phyloP scores from a whole-genome alignment of 202 grass and related monocot species.

The Sporobolus alterniflorus region DNA sequence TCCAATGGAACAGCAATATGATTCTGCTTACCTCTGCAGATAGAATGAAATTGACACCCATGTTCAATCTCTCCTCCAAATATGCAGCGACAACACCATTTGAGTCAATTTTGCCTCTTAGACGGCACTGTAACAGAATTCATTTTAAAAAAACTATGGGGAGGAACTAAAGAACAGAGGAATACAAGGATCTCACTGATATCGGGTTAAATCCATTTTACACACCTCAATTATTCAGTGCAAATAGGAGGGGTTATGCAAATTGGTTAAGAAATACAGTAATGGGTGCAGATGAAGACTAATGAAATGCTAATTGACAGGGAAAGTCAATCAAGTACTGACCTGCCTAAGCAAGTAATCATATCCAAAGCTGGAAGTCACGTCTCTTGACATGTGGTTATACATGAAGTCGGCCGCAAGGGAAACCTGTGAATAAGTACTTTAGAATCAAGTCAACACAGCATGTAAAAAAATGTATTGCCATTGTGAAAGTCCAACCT shows the following conservation, averaged over 20 bases:
- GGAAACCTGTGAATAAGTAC: constrained; percentile 70
- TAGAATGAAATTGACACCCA: constrained; percentile 98
- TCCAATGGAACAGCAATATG: neutral
- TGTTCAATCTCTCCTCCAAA: constrained; percentile 95
- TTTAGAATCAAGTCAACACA: constrained; percentile 31
- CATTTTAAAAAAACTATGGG: neutral
- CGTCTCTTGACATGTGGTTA: constrained; percentile 94
- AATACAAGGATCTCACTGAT: neutral
- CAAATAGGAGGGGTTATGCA: no score
- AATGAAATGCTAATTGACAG: constrained; percentile 12
- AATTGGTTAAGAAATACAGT: constrained; percentile 11
- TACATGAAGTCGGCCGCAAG: constrained; percentile 99
- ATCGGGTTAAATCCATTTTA: no score
- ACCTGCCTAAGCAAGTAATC: constrained; percentile 99
- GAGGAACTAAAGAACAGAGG: neutral
- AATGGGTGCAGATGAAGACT: neutral
- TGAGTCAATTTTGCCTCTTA: constrained; percentile 96
- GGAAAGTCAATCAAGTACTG: constrained; percentile 6
- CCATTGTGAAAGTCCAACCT: constrained; percentile 52
- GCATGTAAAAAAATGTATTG: neutral
- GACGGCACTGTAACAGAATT: constrained; percentile 74
- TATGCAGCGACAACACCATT: constrained; percentile 85
- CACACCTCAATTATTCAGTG: no score
- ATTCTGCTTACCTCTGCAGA: constrained; percentile 77
- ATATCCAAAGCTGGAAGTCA: constrained; percentile 95